A percentile compares a stretch with the other conserved stretches of the same genome.
These are phyloP conservation scores for Kurtzmaniella cleridarum DNA, from an alignment of 805 yeast species.

Conservation along the genomic window DNA sequence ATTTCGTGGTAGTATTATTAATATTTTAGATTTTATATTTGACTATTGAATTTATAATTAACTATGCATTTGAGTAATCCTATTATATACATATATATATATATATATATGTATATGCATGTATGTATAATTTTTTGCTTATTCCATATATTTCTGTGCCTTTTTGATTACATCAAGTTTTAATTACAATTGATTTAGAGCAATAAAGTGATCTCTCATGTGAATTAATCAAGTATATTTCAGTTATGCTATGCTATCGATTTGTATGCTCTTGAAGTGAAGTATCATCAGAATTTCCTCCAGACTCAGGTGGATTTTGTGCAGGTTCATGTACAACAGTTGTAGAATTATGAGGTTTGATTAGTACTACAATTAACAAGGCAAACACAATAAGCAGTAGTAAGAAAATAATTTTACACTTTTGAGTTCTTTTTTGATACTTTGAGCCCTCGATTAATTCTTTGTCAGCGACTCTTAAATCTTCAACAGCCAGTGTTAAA, in stretches of 20 bases:
- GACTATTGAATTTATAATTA: background rate
- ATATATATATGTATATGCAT: too few relatives aligned
- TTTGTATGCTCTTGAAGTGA: constrained; percentile 1
- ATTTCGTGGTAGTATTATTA: background rate
- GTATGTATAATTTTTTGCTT: too few relatives aligned
- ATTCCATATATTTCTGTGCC: too few relatives aligned
- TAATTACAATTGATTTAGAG: too few relatives aligned
- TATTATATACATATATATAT: too few relatives aligned
- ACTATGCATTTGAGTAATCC: too few relatives aligned
- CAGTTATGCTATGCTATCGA: too few relatives aligned
- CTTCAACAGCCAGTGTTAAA: constrained; percentile 69
- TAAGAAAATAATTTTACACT: constrained; percentile 81
- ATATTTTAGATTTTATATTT: background rate
- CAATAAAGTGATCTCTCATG: too few relatives aligned
- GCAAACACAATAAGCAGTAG: constrained; percentile 67
- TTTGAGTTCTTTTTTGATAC: constrained; percentile 84
- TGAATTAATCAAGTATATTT: too few relatives aligned
- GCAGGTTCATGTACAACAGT: constrained; percentile 16
- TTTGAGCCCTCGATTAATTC: constrained; percentile 71
- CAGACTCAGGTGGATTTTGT: background rate
- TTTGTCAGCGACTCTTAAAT: constrained; percentile 70
- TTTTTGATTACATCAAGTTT: too few relatives aligned
- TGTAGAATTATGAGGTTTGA: constrained; percentile 48
- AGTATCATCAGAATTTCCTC: too few relatives aligned
- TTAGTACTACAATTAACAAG: constrained; percentile 61